Conservation (phyloP, 108 stramenopile species). For the Mediolabrus comicus region DNA sequence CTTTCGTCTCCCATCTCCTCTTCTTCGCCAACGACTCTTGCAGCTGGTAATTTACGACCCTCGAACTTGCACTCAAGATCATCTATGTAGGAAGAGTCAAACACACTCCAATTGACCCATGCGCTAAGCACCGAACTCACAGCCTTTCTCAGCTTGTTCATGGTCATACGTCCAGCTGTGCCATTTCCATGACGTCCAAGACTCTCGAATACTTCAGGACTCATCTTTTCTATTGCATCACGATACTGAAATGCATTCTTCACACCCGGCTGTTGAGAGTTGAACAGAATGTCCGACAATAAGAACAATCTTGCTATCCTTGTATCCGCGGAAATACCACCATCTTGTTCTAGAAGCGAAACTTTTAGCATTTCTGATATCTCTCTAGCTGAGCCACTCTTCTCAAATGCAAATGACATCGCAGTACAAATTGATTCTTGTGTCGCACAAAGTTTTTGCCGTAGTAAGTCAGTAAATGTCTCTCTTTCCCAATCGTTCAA, state of each 20-base stretch:
- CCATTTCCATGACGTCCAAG: constrained; percentile 62
- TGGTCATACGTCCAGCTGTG: constrained; percentile 64
- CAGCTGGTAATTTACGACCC: constrained; percentile 44
- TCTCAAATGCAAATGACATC: constrained; percentile 90
- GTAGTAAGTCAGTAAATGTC: constrained; percentile 54
- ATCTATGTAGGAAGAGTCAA: constrained; percentile 74
- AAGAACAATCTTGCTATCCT: constrained; percentile 77
- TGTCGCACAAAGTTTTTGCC: constrained; percentile 56
- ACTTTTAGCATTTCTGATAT: constrained; percentile 66
- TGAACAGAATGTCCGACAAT: constrained; percentile 83
- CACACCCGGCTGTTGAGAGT: constrained; percentile 90
- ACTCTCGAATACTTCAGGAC: constrained; percentile 75
- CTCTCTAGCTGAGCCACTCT: constrained; percentile 60
- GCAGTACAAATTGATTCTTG: constrained; percentile 72
- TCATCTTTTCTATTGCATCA: constrained; percentile 80
- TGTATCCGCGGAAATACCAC: constrained; percentile 56
- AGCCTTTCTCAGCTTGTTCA: constrained; percentile 66
- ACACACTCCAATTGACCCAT: constrained; percentile 88
- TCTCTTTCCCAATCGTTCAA: constrained; percentile 55
- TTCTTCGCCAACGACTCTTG: constrained; percentile 8
- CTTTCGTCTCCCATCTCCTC: constrained; percentile 1
- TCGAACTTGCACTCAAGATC: constrained; percentile 73
- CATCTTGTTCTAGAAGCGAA: constrained; percentile 52
- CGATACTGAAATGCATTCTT: constrained; percentile 81
- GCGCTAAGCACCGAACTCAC: constrained; percentile 72